Percentiles rank a stretch among this genome's conserved stretches.
These are phyloP conservation scores for Sodiomyces alkalinus DNA, from an alignment of 2,329 filamentous ascomycete species.

Conservation along the genomic window DNA sequence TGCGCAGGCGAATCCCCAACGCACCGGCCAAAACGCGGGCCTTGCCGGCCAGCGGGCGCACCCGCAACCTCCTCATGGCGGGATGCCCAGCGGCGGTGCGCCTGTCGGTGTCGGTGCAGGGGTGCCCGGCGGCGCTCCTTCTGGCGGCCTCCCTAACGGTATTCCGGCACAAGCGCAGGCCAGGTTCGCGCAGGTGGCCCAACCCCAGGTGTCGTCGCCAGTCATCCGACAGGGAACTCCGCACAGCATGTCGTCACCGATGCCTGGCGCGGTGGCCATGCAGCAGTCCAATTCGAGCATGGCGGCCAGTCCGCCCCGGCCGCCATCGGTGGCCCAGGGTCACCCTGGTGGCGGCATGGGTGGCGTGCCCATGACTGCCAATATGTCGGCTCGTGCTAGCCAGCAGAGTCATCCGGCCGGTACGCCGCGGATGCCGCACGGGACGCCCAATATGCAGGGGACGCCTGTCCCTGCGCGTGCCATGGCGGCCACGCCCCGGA, in stretches of 20 bases:
- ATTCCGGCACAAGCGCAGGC: conserved; percentile 27
- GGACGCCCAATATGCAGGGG: conserved; percentile 46
- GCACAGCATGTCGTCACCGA: conserved; percentile 50
- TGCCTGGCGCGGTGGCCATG: conserved; percentile 47
- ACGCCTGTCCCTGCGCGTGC: conserved; percentile 41
- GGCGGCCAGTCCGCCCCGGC: conserved; percentile 51
- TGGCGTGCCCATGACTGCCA: conserved; percentile 43
- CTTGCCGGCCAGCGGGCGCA: conserved; percentile 11
- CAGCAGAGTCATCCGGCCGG: conserved; percentile 50
- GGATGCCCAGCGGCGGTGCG: conserved; percentile 25
- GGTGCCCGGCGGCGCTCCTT: conserved; percentile 7
- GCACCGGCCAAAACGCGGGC: conserved; percentile 11
- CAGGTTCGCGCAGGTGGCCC: conserved; percentile 42
- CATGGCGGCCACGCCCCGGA: conserved; percentile 42
- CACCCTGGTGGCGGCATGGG: conserved; percentile 30
- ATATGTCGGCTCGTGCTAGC: conserved; percentile 48
- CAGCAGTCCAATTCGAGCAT: conserved; percentile 51
- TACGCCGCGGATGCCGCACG: conserved; percentile 46
- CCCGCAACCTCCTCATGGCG: conserved; percentile 11
- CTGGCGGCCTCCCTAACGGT: conserved; percentile 21
- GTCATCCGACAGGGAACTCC: conserved; percentile 47
- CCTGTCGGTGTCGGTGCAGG: no score
- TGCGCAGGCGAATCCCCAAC: conserved; percentile 5
- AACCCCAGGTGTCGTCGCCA: conserved; percentile 54
- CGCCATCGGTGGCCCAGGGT: conserved; percentile 49